Conservation (phyloP, 2,329 filamentous ascomycete species). For the Amesomyces nigricolor region DNA sequence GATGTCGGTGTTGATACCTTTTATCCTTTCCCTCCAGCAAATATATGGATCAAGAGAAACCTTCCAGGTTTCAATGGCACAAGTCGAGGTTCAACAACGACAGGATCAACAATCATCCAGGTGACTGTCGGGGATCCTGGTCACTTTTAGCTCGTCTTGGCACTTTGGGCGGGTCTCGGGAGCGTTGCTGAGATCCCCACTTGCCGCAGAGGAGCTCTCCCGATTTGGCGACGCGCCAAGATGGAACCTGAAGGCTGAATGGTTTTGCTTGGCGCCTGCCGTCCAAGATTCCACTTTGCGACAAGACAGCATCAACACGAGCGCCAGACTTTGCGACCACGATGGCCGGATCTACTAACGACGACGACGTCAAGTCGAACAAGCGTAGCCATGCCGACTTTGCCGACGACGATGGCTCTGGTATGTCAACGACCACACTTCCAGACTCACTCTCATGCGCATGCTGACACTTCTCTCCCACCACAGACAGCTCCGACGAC, state of each 20-base stretch:
- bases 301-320: background rate
- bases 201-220: slow-evolving; percentile 6
- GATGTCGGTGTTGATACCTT: too few relatives aligned
- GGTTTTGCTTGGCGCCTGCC: background rate
- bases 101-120: too few relatives aligned
- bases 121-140: background rate
- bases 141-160: slow-evolving; percentile 3
- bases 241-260: background rate
- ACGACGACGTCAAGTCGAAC: slow-evolving; percentile 35
- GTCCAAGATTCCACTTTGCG: background rate
- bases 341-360: slow-evolving; percentile 31
- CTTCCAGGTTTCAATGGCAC: too few relatives aligned
- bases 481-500: slow-evolving; percentile 66
- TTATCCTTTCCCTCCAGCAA: too few relatives aligned
- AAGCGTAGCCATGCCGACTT: slow-evolving; percentile 55
- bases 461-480: slow-evolving; percentile 6
- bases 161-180: background rate
- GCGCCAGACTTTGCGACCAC: background rate
- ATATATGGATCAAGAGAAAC: too few relatives aligned
- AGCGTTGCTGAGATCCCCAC: background rate
- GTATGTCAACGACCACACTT: slow-evolving; percentile 26
- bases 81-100: too few relatives aligned
- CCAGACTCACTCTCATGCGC: background rate
- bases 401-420: slow-evolving; percentile 41
- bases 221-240: slow-evolving; percentile 4